Conservation (phyloP, 176 grass and related monocot species). For the Chrysopogon serrulatus region DNA sequence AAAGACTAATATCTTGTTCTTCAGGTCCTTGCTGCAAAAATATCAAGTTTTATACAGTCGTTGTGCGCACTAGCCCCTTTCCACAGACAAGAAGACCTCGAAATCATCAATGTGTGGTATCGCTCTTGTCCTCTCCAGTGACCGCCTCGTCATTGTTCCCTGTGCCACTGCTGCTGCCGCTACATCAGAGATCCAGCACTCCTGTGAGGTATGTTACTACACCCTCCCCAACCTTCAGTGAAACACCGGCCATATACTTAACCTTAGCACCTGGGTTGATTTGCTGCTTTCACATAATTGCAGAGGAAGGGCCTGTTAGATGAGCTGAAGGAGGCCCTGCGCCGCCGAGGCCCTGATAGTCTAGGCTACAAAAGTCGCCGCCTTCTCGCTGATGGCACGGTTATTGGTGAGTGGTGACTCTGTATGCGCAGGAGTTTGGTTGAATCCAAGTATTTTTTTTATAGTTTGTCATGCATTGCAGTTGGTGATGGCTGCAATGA, state of each 20-base stretch:
- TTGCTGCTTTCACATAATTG: not conserved
- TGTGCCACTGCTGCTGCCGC: not conserved
- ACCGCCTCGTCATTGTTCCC: conserved; percentile 13
- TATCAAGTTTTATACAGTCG: not conserved
- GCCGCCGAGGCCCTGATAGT: conserved; percentile 57
- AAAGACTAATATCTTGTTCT: not conserved
- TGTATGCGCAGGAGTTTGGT: not conserved
- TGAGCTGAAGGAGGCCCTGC: conserved; percentile 64
- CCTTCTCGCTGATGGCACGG: conserved; percentile 17
- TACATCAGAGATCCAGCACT: not conserved
- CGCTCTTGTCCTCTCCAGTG: conserved; percentile 60
- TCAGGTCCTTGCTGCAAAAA: not conserved
- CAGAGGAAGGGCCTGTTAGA: conserved; percentile 36
- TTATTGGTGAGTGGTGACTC: conserved; percentile 21
- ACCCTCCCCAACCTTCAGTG: not conserved
- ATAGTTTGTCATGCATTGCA: not conserved
- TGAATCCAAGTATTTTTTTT: not conserved
- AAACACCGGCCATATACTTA: not conserved
- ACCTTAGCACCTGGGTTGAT: conserved; percentile 4
- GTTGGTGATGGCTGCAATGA: not conserved
- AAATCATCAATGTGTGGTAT: conserved; percentile 69
- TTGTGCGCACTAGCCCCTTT: not conserved
- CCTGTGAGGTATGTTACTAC: conserved; percentile 20
- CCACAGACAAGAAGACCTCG: not conserved
- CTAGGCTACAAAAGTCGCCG: conserved; percentile 48